Percentiles rank a stretch among this genome's conserved stretches.
These are phyloP conservation scores for Serendipita sp. DNA, from an alignment of 768 basidiomycete genomes.

Conservation along the genomic window DNA sequence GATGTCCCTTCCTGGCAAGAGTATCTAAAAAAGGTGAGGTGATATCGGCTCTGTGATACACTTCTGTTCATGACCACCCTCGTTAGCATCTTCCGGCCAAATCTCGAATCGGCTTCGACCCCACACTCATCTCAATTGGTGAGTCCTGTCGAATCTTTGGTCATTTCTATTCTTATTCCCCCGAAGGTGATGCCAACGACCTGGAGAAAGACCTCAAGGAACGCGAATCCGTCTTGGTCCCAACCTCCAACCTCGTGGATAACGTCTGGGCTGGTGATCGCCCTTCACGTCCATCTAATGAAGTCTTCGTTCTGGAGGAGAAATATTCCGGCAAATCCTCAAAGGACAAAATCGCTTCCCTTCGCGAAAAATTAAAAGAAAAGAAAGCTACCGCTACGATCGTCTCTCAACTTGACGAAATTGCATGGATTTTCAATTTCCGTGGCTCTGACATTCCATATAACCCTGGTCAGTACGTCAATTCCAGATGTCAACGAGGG, in stretches of 20 bases:
- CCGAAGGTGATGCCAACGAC: conserved; percentile 45
- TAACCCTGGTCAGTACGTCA: conserved; percentile 41
- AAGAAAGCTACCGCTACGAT: conserved; percentile 45
- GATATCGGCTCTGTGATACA: neutral
- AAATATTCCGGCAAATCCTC: conserved; percentile 61
- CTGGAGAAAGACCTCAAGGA: conserved; percentile 41
- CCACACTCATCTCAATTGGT: conserved; percentile 58
- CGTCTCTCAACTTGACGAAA: conserved; percentile 82
- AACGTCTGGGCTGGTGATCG: conserved; percentile 52
- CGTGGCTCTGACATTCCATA: conserved; percentile 84
- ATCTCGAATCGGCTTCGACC: conserved; percentile 67
- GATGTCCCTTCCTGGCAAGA: conserved; percentile 88
- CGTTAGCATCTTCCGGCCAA: conserved; percentile 16
- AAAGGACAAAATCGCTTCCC: conserved; percentile 45
- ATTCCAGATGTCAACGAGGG: neutral
- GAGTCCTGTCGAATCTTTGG: conserved; percentile 11
- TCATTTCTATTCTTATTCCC: neutral
- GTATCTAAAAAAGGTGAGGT: conserved; percentile 51
- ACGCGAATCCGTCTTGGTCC: conserved; percentile 45
- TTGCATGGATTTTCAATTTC: conserved; percentile 88
- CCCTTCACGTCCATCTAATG: conserved; percentile 51
- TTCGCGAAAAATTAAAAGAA: conserved; percentile 49
- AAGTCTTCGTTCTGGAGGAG: conserved; percentile 51
- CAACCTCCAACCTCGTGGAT: conserved; percentile 68
- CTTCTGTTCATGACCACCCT: neutral